Conservation (phyloP, 2,329 filamentous ascomycete species). For the Diplodia sapinea region DNA sequence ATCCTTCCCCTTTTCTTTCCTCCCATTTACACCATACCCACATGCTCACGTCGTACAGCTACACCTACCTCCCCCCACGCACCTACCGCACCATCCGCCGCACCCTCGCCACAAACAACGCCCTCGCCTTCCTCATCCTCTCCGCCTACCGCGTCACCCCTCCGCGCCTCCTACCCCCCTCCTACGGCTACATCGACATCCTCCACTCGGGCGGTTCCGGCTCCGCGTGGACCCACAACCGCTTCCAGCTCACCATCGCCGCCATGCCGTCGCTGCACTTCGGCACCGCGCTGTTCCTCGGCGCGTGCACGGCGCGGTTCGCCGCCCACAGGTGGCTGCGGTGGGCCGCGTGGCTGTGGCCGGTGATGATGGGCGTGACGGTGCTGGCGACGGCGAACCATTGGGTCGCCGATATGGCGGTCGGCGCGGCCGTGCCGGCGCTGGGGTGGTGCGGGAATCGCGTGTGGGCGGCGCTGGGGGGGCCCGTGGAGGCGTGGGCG, state of each 20-base stretch:
- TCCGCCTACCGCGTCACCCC: slow-evolving; percentile 57
- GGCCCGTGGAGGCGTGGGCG: slow-evolving; percentile 32
- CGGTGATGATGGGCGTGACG: slow-evolving; percentile 51
- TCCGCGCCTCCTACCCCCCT: slow-evolving; percentile 54
- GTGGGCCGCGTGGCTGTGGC: slow-evolving; percentile 51
- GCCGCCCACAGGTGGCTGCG: slow-evolving; percentile 49
- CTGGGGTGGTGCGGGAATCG: slow-evolving; percentile 45
- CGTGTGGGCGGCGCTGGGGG: slow-evolving; percentile 5
- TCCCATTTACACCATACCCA: not conserved
- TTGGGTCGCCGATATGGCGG: slow-evolving; percentile 47
- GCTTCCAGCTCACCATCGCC: slow-evolving; percentile 56
- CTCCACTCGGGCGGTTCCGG: slow-evolving; percentile 42
- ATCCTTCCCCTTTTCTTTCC: no score
- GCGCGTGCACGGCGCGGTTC: slow-evolving; percentile 46
- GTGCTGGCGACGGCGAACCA: slow-evolving; percentile 52
- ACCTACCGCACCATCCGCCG: slow-evolving; percentile 54
- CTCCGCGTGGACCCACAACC: slow-evolving; percentile 52
- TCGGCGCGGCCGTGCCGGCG: slow-evolving; percentile 45
- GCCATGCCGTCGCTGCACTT: slow-evolving; percentile 60
- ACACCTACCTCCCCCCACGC: slow-evolving; percentile 49
- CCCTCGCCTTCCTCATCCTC: slow-evolving; percentile 56
- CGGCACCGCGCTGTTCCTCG: slow-evolving; percentile 50
- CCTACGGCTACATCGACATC: slow-evolving; percentile 57
- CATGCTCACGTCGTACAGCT: not conserved
- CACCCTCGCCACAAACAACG: slow-evolving; percentile 57